Conservation (phyloP, 2,329 filamentous ascomycete genomes). For the Ophiostoma montium region DNA sequence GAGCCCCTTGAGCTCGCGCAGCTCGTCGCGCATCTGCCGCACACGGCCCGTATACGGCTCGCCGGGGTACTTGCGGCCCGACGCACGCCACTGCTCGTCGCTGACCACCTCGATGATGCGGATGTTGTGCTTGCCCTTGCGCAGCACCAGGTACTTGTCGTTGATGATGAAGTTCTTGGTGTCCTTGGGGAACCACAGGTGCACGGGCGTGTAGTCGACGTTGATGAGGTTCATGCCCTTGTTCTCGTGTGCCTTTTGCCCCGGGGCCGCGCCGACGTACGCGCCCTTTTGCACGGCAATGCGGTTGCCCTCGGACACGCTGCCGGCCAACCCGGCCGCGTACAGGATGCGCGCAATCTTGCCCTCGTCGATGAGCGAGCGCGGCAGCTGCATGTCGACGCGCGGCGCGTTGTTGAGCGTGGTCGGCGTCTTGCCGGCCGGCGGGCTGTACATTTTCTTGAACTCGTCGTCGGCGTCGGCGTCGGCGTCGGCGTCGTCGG, state of each 20-base stretch:
- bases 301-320: constrained; percentile 43
- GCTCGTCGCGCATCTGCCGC: constrained; percentile 28
- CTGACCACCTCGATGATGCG: constrained; percentile 45
- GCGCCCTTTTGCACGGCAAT: constrained; percentile 40
- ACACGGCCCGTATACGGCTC: constrained; percentile 35
- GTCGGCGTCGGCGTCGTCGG: constrained; percentile 1
- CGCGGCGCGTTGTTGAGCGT: constrained; percentile 33
- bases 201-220: constrained; percentile 48
- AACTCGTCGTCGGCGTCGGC: neutral
- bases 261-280: constrained; percentile 42
- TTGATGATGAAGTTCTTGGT: constrained; percentile 48
- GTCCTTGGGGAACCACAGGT: constrained; percentile 41
- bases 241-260: constrained; percentile 17
- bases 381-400: constrained; percentile 44
- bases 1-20: constrained; percentile 14
- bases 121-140: constrained; percentile 50
- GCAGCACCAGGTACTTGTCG: constrained; percentile 42
- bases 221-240: constrained; percentile 32
- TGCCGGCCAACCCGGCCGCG: constrained; percentile 43
- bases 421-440: constrained; percentile 8
- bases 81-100: constrained; percentile 37
- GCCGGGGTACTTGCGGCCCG: constrained; percentile 38
- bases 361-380: constrained; percentile 36
- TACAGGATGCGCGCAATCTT: constrained; percentile 45
- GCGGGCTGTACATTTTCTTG: constrained; percentile 5